Base-by-base conservation (phyloP, 768 basidiomycete genomes). In the Pulveroboletus ravenelii region DNA sequence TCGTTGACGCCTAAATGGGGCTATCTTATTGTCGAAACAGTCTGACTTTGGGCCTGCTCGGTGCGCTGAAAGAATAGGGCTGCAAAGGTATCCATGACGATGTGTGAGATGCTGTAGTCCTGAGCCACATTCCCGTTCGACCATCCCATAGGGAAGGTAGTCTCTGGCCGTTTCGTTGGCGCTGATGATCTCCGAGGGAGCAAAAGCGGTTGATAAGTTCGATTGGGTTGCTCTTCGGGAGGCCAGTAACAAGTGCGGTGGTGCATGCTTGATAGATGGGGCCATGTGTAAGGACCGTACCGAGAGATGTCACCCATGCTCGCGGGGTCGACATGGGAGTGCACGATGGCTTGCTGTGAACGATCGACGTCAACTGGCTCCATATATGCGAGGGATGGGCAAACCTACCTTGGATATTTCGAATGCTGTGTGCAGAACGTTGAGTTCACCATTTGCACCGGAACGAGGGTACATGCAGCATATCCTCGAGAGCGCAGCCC, bases 111-210 rank as follows among this genome's bases (percentile, higher is more conserved):
- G 89, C 77, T 41, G 66, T 81, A 91, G 38, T 91, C 87, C 29
- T 70, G 68, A 0, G 89, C 89, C 31, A 93, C 87, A 55, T 90
- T 93, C 68, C 92, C 89, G 56, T 84, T 85, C 6, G 89, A 89
- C 90, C 90, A 91, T 6, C 89, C 90, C 89, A 92, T 93, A 29
- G 85, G 86, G 62, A 81, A 72, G 62, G 52, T 83, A 84, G 55
- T 88, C 87, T 25, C 67, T 74, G 3, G 87, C 79, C 4, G 80
- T 71, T 10, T 72, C 61, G 61, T 84, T 77, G 14, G 68, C 63
- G 25, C 79, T 73, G 41, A 93, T 73, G 14, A 79, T 72, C 44
- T 84, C 87, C 39, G 84, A 85, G 32, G 6, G 10, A 29, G 17
- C 13, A n/a, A 6, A 9, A 23, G 20, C n/a, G n/a, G n/a, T n/a